A percentile compares a stretch with the other conserved stretches of the same genome.
phyloP scores from a whole-genome alignment of 2,329 filamentous ascomycete genomes.

The Arthrobotrys entomopaga region DNA sequence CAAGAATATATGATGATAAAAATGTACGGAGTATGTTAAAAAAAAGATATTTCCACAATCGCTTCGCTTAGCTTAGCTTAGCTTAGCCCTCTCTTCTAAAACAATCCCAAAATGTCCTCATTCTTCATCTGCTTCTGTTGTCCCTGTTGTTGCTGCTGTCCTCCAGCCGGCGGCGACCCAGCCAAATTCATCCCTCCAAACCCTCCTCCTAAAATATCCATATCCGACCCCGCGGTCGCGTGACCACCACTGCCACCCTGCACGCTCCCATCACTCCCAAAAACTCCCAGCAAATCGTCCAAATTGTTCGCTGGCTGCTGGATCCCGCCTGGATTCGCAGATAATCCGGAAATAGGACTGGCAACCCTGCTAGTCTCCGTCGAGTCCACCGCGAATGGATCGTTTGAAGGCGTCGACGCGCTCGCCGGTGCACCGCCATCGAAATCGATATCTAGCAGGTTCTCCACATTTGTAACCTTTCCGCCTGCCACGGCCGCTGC shows the following conservation, averaged over 20 bases:
- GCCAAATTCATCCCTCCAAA: constrained; percentile 82
- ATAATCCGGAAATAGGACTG: constrained; percentile 68
- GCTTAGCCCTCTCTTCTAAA: constrained; percentile 61
- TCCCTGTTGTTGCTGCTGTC: constrained; percentile 56
- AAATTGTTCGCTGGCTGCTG: constrained; percentile 69
- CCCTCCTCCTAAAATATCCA: constrained; percentile 80
- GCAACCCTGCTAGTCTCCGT: constrained; percentile 76
- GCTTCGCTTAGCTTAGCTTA: neutral
- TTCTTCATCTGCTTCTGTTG: constrained; percentile 66
- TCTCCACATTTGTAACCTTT: constrained; percentile 80
- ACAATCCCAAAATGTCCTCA: constrained; percentile 72
- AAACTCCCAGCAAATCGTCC: constrained; percentile 82
- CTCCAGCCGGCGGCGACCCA: constrained; percentile 68
- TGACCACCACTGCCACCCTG: constrained; percentile 51
- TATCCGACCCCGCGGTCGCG: constrained; percentile 58
- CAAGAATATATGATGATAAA: too few relatives aligned
- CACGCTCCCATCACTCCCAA: constrained; percentile 66
- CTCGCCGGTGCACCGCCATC: constrained; percentile 93
- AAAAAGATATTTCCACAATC: neutral
- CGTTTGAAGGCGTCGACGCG: constrained; percentile 72
- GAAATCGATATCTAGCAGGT: constrained; percentile 94
- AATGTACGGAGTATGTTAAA: too few relatives aligned
- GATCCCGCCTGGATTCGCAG: constrained; percentile 57
- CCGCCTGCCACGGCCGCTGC: constrained; percentile 70
- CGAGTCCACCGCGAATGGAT: constrained; percentile 68